These are phyloP conservation scores for Aspergillus melleus DNA, from an alignment of 2,329 filamentous ascomycete species.

Conservation along the genomic window DNA sequence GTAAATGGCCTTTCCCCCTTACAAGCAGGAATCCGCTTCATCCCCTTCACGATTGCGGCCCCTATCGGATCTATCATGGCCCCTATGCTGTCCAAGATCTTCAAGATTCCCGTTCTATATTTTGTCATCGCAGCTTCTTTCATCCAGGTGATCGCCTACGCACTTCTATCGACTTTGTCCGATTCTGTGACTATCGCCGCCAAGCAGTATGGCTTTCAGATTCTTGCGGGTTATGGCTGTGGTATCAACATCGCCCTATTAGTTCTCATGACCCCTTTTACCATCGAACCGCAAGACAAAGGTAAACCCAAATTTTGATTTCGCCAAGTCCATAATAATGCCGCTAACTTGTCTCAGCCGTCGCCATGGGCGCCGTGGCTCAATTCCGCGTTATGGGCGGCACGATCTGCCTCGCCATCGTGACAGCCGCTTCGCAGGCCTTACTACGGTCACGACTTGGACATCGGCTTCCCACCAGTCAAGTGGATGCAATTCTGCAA, in stretches of 20 bases:
- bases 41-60: constrained; percentile 3
- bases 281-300: background rate
- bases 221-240: constrained; percentile 1
- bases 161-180: background rate
- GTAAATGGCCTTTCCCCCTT: constrained; percentile 7
- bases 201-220: constrained; percentile 5
- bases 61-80: constrained; percentile 1
- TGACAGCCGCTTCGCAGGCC: constrained; percentile 4
- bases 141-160: background rate
- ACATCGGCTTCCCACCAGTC: background rate
- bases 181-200: background rate
- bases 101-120: background rate
- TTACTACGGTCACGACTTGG: background rate
- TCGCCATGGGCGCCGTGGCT: constrained; percentile 14
- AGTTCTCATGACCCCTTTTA: background rate
- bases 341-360: constrained; percentile 6
- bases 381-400: constrained; percentile 17
- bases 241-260: background rate
- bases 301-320: background rate
- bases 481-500: background rate
- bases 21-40: constrained; percentile 4
- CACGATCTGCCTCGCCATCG: constrained; percentile 12
- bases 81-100: background rate
- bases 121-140: background rate
- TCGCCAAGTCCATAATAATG: background rate